phyloP scores from a whole-genome alignment of 345 rosid species.

The Salix viminalis region DNA sequence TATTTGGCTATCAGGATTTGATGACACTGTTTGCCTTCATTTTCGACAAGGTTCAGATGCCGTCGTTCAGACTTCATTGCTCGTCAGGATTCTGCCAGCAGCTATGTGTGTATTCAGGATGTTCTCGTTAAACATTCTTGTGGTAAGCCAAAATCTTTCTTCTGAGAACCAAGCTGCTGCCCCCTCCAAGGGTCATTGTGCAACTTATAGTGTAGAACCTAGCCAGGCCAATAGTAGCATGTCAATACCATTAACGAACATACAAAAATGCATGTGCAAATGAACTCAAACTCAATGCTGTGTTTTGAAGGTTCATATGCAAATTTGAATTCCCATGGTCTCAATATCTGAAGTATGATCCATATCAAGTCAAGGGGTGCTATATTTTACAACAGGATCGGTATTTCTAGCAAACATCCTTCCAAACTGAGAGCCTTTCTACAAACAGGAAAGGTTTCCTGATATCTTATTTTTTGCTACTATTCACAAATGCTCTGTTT shows the following conservation, averaged over 20 bases:
- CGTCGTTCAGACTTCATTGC: background rate
- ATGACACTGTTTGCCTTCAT: background rate
- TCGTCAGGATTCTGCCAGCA: background rate
- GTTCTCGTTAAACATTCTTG: slow-evolving; percentile 52
- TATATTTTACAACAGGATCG: too few species aligned
- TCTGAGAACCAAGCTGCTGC: slow-evolving; percentile 32
- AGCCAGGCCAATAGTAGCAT: background rate
- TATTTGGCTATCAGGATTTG: background rate
- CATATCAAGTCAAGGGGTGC: too few species aligned
- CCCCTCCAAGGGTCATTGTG: slow-evolving; percentile 89
- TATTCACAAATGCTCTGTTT: too few species aligned
- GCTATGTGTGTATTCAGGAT: background rate
- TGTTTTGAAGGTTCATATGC: too few species aligned
- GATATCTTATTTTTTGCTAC: too few species aligned
- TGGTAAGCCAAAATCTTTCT: slow-evolving; percentile 66
- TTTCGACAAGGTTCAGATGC: background rate
- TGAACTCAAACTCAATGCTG: too few species aligned
- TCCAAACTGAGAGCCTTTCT: too few species aligned
- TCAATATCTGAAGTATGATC: too few species aligned
- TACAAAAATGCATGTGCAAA: too few species aligned
- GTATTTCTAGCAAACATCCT: too few species aligned
- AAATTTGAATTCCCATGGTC: too few species aligned
- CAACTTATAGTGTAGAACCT: slow-evolving; percentile 74
- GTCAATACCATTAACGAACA: background rate
- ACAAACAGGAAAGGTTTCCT: too few species aligned